phyloP scores from a whole-genome alignment of 2,329 filamentous ascomycete species.

The Talaromyces sp. region DNA sequence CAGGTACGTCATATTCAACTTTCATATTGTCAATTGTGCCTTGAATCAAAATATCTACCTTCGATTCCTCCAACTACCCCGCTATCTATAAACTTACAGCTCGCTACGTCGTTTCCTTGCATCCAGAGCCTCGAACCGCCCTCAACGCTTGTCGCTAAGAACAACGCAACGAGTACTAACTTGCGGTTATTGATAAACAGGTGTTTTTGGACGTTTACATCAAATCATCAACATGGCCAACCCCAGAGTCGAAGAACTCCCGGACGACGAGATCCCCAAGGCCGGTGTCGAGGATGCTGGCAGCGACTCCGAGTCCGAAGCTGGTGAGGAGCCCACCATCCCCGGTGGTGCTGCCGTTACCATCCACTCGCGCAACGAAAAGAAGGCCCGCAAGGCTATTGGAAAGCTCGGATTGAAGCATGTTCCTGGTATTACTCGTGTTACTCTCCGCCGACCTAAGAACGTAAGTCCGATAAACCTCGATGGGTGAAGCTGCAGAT shows the following conservation, averaged over 20 bases:
- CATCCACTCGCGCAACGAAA: constrained; percentile 99
- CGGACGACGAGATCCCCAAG: constrained; percentile 82
- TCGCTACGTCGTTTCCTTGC: background rate
- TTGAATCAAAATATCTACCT: background rate
- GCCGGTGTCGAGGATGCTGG: constrained; percentile 70
- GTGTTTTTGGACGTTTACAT: background rate
- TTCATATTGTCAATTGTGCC: constrained; percentile 11
- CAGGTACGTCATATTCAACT: constrained; percentile 34
- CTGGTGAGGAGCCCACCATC: constrained; percentile 59
- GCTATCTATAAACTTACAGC: background rate
- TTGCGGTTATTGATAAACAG: background rate
- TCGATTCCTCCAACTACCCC: background rate
- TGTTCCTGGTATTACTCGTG: constrained; percentile 94
- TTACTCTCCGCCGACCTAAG: constrained; percentile 97
- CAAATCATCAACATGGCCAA: constrained; percentile 72
- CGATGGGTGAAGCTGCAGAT: constrained; percentile 14
- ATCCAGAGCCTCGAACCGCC: background rate
- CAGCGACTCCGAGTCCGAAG: constrained; percentile 50
- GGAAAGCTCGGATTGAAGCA: constrained; percentile 97
- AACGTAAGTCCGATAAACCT: constrained; percentile 65
- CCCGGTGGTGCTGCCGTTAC: constrained; percentile 84
- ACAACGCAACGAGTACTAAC: constrained; percentile 7
- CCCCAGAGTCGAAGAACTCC: constrained; percentile 95
- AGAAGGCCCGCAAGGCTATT: constrained; percentile 99
- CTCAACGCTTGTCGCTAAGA: constrained; percentile 3